Evolutionary conservation across 441 rosid genomes (phyloP).

Genomic region (Erodium trifolium): DNA sequence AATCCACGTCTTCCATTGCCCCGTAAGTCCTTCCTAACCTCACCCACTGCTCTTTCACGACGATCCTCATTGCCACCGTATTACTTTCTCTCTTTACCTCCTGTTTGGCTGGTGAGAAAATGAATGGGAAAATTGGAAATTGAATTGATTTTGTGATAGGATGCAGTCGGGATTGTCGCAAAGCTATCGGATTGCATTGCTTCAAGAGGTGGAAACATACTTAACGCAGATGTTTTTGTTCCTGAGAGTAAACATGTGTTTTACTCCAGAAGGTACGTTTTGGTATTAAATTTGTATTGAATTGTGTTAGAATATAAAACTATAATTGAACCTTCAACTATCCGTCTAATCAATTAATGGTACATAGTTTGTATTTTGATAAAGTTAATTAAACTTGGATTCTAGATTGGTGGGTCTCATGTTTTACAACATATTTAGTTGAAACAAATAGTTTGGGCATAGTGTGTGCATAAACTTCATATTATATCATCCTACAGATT

Average conservation of each 20-base stretch:
- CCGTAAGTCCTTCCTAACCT: conserved; percentile 44
- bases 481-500: neutral
- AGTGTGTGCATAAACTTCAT: neutral
- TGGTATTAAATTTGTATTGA: neutral
- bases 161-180: conserved; percentile 85
- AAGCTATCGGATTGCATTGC: conserved; percentile 87
- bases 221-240: conserved; percentile 75
- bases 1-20: conserved; percentile 86
- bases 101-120: conserved; percentile 12
- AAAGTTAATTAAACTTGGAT: neutral
- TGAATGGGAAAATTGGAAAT: neutral
- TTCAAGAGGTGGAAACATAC: conserved; percentile 84
- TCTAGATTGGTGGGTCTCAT: conserved; percentile 6
- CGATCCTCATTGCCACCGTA: too few species aligned
- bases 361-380: too few species aligned
- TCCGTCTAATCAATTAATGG: too few species aligned
- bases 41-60: neutral
- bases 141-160: conserved; percentile 35
- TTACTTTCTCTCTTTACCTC: neutral
- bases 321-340: too few species aligned
- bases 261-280: conserved; percentile 70
- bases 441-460: neutral
- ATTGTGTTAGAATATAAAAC: too few species aligned
- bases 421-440: neutral
- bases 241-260: conserved; percentile 67